A percentile compares a stretch with the other conserved stretches of the same genome.
phyloP scores from a whole-genome alignment of 1,284 basidiomycete species.

The Trichosporon asahii region DNA sequence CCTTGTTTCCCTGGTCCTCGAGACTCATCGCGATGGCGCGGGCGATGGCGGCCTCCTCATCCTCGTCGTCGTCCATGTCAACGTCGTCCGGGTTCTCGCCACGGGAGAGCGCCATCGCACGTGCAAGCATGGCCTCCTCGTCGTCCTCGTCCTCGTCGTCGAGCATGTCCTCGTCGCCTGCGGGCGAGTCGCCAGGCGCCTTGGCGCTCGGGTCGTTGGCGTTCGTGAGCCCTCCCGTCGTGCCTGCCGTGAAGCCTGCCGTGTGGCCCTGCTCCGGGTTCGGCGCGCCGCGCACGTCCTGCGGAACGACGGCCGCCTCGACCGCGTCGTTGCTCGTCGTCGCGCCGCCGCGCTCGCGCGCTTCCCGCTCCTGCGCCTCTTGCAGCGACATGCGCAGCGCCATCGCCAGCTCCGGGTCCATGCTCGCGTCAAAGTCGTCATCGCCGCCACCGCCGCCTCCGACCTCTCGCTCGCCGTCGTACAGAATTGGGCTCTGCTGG shows the following conservation, averaged over 20 bases:
- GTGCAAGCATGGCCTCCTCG: constrained; percentile 44
- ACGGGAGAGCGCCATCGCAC: constrained; percentile 45
- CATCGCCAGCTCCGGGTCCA: constrained; percentile 97
- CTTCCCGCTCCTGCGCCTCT: constrained; percentile 72
- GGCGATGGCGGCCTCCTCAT: constrained; percentile 62
- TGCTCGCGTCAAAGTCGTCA: constrained; percentile 72
- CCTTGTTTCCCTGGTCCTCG: constrained; percentile 46
- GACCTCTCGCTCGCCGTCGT: constrained; percentile 56
- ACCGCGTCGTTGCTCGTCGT: constrained; percentile 24
- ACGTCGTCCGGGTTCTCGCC: constrained; percentile 37
- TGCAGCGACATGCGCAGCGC: constrained; percentile 96
- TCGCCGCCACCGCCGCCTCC: constrained; percentile 62
- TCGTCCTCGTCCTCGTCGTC: constrained; percentile 36
- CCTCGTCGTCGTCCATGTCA: constrained; percentile 45
- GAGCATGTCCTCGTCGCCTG: constrained; percentile 18
- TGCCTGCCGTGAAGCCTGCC: constrained; percentile 23
- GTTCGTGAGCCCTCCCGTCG: constrained; percentile 32
- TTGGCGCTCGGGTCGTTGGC: constrained; percentile 28
- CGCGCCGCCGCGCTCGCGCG: constrained; percentile 17
- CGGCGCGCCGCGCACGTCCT: constrained; percentile 12
- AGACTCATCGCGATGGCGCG: constrained; percentile 63
- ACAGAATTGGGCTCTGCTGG: constrained; percentile 75
- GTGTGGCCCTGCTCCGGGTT: constrained; percentile 21
- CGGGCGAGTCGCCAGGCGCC: constrained; percentile 32
- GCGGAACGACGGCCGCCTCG: constrained; percentile 14